Evolutionary conservation across 495 filamentous ascomycete genomes (phyloP), one percentile per base, ranked within the genome.

Genomic region (Talaromyces trachyspermus): DNA sequence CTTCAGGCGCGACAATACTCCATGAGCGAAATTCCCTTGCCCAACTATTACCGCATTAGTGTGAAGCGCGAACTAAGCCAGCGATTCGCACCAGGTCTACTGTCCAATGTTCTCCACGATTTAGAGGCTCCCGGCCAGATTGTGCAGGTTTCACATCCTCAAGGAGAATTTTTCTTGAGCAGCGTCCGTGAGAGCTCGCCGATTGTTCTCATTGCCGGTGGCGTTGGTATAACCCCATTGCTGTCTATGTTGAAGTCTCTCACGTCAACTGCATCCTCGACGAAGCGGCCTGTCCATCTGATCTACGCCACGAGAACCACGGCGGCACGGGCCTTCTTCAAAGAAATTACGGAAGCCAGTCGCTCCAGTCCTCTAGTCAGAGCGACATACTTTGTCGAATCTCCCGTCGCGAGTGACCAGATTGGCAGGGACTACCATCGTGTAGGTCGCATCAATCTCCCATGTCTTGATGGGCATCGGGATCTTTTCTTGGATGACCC

Each of bases 11-110:
- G 85, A 37, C 84, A 88, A 68, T 89, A 88, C 65, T 83, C 79
- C 14, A 78, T 89, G 41, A 80, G 75, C 60, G 83, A 86, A 40
- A 65, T 69, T 36, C 82, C 78, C 4, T 57, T 61, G 1, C 54
- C 64, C 15, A 69, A 76, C 22, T 79, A 80, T 59, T 85, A 84
- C 66, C 79, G 84, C 43, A 81, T 88, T 64, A 81, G 70, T 44
- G 76, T 89, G 51, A 85, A 86, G 75, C 77, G 70, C 41, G 83
- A 88, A 60, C n/a, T n/a, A n/a, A n/a, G n/a, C n/a, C n/a, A n/a
- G n/a, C n/a, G n/a, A n/a, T n/a, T n/a, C n/a, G n/a, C n/a, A n/a
- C n/a, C n/a, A n/a, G n/a, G n/a, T n/a, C n/a, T n/a, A n/a, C n/a
- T n/a, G n/a, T n/a, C n/a, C n/a, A n/a, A n/a, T n/a, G n/a, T n/a